These are phyloP conservation scores for Lachnellula suecica DNA, from an alignment of 2,329 filamentous ascomycete species.

Conservation along the genomic window DNA sequence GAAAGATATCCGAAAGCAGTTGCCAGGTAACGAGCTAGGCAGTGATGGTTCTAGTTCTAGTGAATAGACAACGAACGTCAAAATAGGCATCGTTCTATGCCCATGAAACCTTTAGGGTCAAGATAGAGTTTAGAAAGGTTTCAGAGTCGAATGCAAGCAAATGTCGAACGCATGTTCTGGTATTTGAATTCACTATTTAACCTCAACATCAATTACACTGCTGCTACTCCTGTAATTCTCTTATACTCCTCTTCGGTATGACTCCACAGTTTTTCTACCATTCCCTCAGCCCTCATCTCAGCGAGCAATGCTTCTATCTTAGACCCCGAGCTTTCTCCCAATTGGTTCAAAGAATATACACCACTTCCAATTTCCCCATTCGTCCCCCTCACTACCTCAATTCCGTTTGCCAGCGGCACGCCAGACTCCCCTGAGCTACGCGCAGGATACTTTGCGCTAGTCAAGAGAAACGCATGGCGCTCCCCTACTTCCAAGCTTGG, in stretches of 20 bases:
- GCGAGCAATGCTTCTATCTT: constrained; percentile 30
- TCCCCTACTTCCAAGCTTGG: constrained; percentile 32
- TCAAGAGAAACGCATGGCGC: constrained; percentile 35
- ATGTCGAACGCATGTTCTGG: no score
- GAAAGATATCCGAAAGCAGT: no score
- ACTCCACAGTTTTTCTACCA: constrained; percentile 33
- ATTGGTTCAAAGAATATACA: constrained; percentile 32
- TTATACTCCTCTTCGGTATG: constrained; percentile 24
- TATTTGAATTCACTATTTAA: no score
- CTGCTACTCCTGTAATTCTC: constrained; percentile 19
- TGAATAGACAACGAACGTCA: no score
- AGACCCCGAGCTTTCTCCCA: constrained; percentile 27
- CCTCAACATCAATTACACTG: no score
- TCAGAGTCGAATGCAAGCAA: no score
- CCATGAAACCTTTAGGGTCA: no score
- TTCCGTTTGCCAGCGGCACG: constrained; percentile 18
- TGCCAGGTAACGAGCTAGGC: no score
- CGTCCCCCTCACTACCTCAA: constrained; percentile 26
- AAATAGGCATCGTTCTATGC: no score
- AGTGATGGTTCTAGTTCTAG: no score
- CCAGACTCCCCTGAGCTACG: constrained; percentile 10
- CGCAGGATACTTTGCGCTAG: constrained; percentile 32
- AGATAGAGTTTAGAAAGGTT: no score
- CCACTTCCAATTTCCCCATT: constrained; percentile 34
- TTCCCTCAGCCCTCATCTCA: constrained; percentile 32